Base-by-base conservation (phyloP, 768 basidiomycete genomes). In the Rubroboletus satanas region DNA sequence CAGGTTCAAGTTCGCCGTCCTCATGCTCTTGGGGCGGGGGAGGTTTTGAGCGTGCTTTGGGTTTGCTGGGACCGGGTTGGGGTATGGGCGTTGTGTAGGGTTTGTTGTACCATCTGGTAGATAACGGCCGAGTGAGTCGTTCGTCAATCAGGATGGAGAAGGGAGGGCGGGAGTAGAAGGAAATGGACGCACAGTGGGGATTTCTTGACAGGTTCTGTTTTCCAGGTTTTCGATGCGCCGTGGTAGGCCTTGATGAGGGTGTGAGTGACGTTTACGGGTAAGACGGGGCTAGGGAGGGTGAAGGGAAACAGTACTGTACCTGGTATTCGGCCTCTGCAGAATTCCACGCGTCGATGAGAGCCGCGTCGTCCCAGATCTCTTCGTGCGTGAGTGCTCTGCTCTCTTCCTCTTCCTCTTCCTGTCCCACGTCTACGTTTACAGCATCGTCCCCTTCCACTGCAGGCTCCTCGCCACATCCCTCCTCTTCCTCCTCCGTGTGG, bases 281-380 rank as follows among this genome's bases (percentile, higher is more conserved):
- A 18, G 32, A 21, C 3, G 7, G 17, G 9, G 17, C 0, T 50
- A 14, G 29, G 23, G n/a, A 26, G 5, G 28, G n/a, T 45, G n/a
- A n/a, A 28, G 37, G 32, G 33, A 29, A 12, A 45, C 11, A 21
- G 1, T 58, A 45, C 11, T n/a, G 1, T 58, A 83, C 83, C 73
- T 88, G 78, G 61, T 91, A 93, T 66, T 93, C 90, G 54, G 88
- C 88, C 58, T 79, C 83, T 17, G 90, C 90, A 55, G 90, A 85
- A 66, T 92, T 80, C 90, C 90, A 92, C 18, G 90, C 90, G 49
- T 87, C 79, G 43, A 93, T 80, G 59, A 93, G 78, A 5, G 87
- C 88, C 35, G 87, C 86, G 66, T 93, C 90, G 59, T 93, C 90
- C 90, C 90, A 93, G 36, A 90, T 83, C 63, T 93, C 90, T 45